Percentiles rank a stretch among this genome's conserved stretches.
Evolutionary conservation across 495 filamentous ascomycete genomes (phyloP).

Genomic region (Thermothielavioides terrestris): DNA sequence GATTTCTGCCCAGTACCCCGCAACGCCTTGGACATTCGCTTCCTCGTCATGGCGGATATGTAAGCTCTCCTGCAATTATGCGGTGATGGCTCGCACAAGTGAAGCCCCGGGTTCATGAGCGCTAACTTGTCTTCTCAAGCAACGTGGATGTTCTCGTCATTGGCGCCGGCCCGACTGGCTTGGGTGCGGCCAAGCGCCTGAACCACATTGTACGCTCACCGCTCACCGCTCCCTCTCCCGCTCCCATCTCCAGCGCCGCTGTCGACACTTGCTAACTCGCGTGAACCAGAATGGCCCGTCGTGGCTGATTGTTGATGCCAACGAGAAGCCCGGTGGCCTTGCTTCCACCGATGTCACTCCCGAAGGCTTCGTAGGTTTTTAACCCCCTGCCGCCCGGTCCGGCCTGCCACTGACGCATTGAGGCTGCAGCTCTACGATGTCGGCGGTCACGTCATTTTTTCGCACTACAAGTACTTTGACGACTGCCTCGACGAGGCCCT

Average conservation of each 20-base stretch:
- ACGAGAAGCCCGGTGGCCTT: conserved; percentile 89
- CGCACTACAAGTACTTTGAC: conserved; percentile 99
- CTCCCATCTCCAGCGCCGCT: conserved; percentile 9
- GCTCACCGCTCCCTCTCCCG: conserved; percentile 12
- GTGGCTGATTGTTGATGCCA: conserved; percentile 92
- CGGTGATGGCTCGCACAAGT: neutral
- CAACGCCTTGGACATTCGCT: neutral
- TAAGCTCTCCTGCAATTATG: conserved; percentile 11
- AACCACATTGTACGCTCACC: conserved; percentile 75
- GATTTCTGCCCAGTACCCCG: neutral
- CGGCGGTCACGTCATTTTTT: conserved; percentile 99
- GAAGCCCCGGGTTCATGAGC: neutral
- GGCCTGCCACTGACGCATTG: too few relatives aligned
- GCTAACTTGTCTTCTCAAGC: conserved; percentile 34
- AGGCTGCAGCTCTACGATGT: conserved; percentile 96
- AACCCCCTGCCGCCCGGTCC: neutral
- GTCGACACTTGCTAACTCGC: conserved; percentile 18
- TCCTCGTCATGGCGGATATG: conserved; percentile 30
- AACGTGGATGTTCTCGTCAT: conserved; percentile 97
- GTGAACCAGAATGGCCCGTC: conserved; percentile 71
- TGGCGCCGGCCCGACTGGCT: conserved; percentile 91
- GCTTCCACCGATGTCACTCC: conserved; percentile 93
- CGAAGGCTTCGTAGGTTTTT: conserved; percentile 92
- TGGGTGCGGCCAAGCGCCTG: conserved; percentile 94
- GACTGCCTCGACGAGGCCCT: conserved; percentile 96